phyloP scores from a whole-genome alignment of 495 filamentous ascomycete species.

The Tuber aestivum region DNA sequence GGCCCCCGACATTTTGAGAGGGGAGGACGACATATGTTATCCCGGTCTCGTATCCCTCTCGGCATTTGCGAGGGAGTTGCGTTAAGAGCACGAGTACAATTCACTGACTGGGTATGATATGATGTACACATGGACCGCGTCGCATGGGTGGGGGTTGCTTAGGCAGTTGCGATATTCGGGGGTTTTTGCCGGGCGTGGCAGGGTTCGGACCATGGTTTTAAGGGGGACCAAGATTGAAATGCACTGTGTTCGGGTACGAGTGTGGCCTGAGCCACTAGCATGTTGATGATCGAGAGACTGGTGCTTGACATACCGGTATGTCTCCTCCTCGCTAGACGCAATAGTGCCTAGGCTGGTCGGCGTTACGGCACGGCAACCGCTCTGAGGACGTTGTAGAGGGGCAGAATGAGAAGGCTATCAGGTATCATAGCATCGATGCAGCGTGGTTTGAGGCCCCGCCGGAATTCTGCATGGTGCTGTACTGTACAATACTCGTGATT shows the following conservation, averaged over 20 bases:
- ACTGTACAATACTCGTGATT: not conserved
- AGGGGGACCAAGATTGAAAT: too few relatives aligned
- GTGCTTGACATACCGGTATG: not conserved
- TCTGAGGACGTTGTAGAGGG: not conserved
- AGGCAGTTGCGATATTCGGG: not conserved
- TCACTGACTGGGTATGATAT: not conserved
- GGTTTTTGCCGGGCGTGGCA: not conserved
- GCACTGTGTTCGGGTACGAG: not conserved
- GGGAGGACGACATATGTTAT: not conserved
- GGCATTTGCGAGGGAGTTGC: not conserved
- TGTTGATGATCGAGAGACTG: not conserved
- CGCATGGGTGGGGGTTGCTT: not conserved
- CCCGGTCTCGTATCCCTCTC: not conserved
- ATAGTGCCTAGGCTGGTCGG: not conserved
- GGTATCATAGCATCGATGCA: not conserved
- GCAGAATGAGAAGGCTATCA: not conserved
- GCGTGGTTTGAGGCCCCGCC: not conserved
- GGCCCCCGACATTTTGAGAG: not conserved
- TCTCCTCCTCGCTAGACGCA: not conserved
- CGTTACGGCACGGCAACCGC: not conserved
- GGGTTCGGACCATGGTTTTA: not conserved
- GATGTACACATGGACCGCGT: not conserved
- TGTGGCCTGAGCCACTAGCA: not conserved
- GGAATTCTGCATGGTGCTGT: not conserved
- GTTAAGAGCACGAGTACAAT: not conserved